phyloP scores from a whole-genome alignment of 495 filamentous ascomycete genomes.

The Tuber brumale region DNA sequence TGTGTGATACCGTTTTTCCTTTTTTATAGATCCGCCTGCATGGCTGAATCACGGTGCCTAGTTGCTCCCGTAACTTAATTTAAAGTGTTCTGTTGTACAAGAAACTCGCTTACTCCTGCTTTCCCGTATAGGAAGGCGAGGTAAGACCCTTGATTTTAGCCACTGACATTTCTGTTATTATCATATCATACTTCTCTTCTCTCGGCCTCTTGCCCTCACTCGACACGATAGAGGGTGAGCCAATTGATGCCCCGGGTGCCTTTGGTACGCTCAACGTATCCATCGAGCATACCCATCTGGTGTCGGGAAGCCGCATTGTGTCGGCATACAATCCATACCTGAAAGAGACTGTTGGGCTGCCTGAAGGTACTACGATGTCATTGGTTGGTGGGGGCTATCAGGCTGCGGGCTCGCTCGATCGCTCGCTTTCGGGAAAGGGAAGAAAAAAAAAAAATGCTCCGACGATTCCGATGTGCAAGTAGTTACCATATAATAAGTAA shows the following conservation, averaged over 20 bases:
- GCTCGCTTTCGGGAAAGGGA: background rate
- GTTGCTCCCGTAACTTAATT: background rate
- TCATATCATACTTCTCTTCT: background rate
- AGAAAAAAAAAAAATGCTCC: background rate
- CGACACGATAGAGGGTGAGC: background rate
- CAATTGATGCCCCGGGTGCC: conserved; percentile 6
- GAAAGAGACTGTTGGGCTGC: background rate
- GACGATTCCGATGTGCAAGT: background rate
- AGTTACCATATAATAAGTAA: background rate
- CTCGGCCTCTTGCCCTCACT: background rate
- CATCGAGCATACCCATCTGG: conserved; percentile 6
- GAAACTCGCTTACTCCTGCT: conserved; percentile 7
- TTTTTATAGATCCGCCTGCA: conserved; percentile 16
- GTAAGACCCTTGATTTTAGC: background rate
- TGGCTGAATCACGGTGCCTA: conserved; percentile 1
- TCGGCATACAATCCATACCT: background rate
- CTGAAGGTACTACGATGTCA: background rate
- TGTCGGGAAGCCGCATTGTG: background rate
- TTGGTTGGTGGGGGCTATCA: background rate
- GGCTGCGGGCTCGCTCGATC: background rate
- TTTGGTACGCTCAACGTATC: background rate
- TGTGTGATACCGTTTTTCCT: conserved; percentile 7
- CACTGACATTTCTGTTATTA: background rate
- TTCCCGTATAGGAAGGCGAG: background rate
- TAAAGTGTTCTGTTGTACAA: conserved; percentile 12